Conservation (phyloP, 1,284 basidiomycete genomes). For the Ustilago lituana region DNA sequence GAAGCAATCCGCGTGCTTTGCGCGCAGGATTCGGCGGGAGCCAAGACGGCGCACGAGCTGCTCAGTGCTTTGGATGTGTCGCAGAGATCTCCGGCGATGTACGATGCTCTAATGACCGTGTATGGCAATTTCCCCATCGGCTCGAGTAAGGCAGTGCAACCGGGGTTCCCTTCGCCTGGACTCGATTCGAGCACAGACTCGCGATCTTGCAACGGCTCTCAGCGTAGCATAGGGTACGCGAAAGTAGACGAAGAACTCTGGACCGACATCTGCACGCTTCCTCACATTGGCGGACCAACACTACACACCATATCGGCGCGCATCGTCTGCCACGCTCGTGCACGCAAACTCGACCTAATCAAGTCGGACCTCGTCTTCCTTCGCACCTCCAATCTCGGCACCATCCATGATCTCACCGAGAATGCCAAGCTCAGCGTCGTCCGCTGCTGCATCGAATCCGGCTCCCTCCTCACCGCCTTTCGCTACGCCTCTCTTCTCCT, state of each 20-base stretch:
- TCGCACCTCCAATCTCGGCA: neutral
- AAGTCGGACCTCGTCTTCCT: constrained; percentile 26
- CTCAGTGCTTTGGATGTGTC: constrained; percentile 20
- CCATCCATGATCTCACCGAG: constrained; percentile 19
- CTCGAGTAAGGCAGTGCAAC: too few species aligned
- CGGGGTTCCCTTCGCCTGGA: too few species aligned
- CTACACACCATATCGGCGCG: constrained; percentile 35
- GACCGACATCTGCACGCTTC: constrained; percentile 18
- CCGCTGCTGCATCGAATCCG: constrained; percentile 25
- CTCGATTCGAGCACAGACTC: too few species aligned
- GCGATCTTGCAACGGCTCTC: too few species aligned
- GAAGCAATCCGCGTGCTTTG: constrained; percentile 20
- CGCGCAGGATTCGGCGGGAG: constrained; percentile 17
- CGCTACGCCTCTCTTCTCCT: constrained; percentile 8
- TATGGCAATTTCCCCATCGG: constrained; percentile 20
- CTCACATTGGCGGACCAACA: constrained; percentile 17
- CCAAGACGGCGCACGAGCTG: constrained; percentile 33
- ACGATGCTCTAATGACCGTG: constrained; percentile 37
- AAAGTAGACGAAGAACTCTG: constrained; percentile 31
- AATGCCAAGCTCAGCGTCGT: constrained; percentile 17
- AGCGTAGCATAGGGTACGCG: neutral
- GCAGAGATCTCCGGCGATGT: constrained; percentile 39
- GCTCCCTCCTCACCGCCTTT: constrained; percentile 14
- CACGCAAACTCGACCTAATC: constrained; percentile 25
- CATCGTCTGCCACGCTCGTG: constrained; percentile 32